Base-by-base conservation (phyloP, 2,329 filamentous ascomycete genomes). In the Cladosporium sp. region DNA sequence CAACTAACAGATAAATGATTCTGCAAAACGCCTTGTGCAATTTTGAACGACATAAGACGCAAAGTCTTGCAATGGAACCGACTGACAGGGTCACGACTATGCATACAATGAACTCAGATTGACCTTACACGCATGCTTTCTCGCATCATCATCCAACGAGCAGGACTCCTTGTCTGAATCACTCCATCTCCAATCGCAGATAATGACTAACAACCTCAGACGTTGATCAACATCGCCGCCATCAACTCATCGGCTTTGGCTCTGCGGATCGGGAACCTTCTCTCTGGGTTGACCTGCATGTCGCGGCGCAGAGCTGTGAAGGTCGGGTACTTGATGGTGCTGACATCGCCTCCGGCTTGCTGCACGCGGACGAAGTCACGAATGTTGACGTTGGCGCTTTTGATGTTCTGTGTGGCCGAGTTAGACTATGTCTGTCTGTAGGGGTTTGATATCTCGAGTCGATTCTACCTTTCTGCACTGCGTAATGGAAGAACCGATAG, bases 301-400 rank as follows among this genome's bases (percentile, higher is more conserved):
- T 47, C n/a, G 15, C 8, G 13, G 4, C 42, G 42, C 6, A 47
- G 42, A 15, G 22, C 25, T 7, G 15, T n/a, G 22, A 25, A 28
- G 1, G 42, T 25, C 2, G 22, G 6, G 42, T 15, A 45, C 42
- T 47, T 47, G 42, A 47, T 47, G 20, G 7, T 45, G 42, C 22
- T 45, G 12, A 39, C 22, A 24, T 48, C 45, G 8, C 45, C 45
- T 7, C 51, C 37, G 17, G 4, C 3, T 32, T 42, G 8, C 37
- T 54, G 25, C 22, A 40, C 51, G 12, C 39, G 39, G n/a, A 54
- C 39, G 25, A 54, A 40, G 17, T 54, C 51, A 39, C 34, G 25
- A 12, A 54, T 54, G 51, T 54, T 54, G 51, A 54, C 25, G n/a
- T 45, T 9, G 17, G 39, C 39, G 17, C 25, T 7, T 15, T 36